Base-by-base conservation (phyloP, 2,329 filamentous ascomycete species). In the Juglanconis oblonga region DNA sequence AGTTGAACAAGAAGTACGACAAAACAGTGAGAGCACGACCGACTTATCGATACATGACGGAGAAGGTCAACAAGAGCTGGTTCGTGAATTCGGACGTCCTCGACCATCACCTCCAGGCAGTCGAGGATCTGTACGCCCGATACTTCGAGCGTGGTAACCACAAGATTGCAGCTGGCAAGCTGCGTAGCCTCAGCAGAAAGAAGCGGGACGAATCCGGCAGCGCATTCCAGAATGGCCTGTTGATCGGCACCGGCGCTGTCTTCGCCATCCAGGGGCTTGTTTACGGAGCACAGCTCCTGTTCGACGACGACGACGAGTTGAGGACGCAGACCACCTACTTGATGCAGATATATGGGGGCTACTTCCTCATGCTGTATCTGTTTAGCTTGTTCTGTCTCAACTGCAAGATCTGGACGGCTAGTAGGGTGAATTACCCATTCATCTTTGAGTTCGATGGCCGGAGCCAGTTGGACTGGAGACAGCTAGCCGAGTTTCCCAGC, bases 1-100 rank as follows among this genome's bases (percentile, higher is more conserved):
- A 99, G 74, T 92, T 99, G 71, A 97, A 96, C 76, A 99, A 99
- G 74, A 99, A 99, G 75, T 98, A 96, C 72, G 93, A 98, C 80
- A 99, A 98, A 76, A 86, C 89, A 2, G 86, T 92, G 59, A 86
- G 92, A 67, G 88, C 92, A 45, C 84, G 89, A 10, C 91, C 91
- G 0, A 83, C 88, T 0, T 83, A 90, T 70, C 85, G 89, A 33
- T 98, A 94, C 73, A 90, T 97, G 84, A 88, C 88, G 36, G 93
- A 97, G 67, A 94, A 94, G 70, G 92, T 99, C 67, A 94, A 91
- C 76, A 88, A 89, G 64, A 85, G 93, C 1, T 92, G 91, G 82
- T 99, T 99, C 69, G 94, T 97, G 45, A 89, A 91, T 71, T 97
- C 92, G 71, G 90, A 96, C 61, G 81, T 91, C 2, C 78, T 96